phyloP scores from a whole-genome alignment of 345 rosid genomes.

The Punica granatum region DNA sequence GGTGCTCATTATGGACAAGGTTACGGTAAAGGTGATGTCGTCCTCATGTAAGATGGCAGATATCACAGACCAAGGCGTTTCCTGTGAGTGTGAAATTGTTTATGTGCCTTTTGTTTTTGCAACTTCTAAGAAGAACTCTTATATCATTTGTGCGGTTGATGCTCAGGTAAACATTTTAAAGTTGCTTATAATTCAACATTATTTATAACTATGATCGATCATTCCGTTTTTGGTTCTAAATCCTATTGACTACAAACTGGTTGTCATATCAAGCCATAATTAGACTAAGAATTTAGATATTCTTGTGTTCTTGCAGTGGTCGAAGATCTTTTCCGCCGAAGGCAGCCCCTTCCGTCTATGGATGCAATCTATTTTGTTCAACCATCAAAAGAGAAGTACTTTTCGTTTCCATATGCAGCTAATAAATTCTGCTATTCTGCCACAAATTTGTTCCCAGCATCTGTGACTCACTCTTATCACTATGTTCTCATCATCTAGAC shows the following conservation, averaged over 20 bases:
- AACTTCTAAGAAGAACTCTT: not conserved
- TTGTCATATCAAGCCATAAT: not conserved
- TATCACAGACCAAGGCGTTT: conserved; percentile 93
- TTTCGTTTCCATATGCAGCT: not conserved
- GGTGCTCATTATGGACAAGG: conserved; percentile 92
- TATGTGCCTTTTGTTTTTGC: not conserved
- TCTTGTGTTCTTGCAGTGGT: conserved; percentile 54
- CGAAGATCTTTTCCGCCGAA: conserved; percentile 87
- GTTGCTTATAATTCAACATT: not conserved
- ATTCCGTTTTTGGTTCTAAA: not conserved
- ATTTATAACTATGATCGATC: not conserved
- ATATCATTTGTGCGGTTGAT: not conserved
- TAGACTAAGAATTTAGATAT: not conserved
- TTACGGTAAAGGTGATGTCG: conserved; percentile 86
- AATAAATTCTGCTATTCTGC: not conserved
- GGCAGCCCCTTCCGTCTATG: conserved; percentile 85
- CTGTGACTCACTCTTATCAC: not conserved
- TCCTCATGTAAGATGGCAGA: conserved; percentile 87
- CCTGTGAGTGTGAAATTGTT: conserved; percentile 43
- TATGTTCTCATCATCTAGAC: not conserved
- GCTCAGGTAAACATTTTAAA: not conserved
- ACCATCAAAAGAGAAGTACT: conserved; percentile 85
- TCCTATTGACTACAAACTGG: not conserved
- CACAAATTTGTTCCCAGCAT: not conserved
- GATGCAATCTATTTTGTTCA: conserved; percentile 87